Evolutionary conservation across 305 asterid genomes (phyloP).

Genomic region (Fraxinus velutina): DNA sequence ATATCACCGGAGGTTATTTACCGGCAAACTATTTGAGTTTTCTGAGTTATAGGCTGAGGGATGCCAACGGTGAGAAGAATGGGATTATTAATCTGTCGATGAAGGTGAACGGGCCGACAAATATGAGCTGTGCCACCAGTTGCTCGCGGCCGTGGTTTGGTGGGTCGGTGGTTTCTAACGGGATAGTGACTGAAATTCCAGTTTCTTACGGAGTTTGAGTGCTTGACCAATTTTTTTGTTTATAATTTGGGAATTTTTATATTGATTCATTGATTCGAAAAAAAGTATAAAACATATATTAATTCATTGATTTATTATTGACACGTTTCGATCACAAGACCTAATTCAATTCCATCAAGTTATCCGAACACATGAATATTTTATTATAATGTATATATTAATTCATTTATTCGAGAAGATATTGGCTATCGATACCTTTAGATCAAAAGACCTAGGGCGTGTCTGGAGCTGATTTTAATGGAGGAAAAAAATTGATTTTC

Average conservation of each 20-base stretch:
- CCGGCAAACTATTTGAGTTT: slow-evolving; percentile 61
- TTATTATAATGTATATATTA: too few species aligned
- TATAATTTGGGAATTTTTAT: not conserved
- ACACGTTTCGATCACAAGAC: too few species aligned
- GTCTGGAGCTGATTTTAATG: too few species aligned
- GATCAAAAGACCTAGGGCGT: too few species aligned
- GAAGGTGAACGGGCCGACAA: slow-evolving; percentile 35
- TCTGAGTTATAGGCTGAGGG: slow-evolving; percentile 72
- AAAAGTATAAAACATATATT: not conserved
- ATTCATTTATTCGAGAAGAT: too few species aligned
- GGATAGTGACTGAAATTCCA: slow-evolving; percentile 57
- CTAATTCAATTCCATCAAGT: not conserved
- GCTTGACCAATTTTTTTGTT: not conserved
- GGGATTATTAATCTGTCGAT: slow-evolving; percentile 73
- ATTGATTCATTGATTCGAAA: not conserved
- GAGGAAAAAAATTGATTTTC: too few species aligned
- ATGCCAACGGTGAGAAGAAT: slow-evolving; percentile 46
- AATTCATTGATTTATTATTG: not conserved
- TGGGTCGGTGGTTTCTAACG: slow-evolving; percentile 15
- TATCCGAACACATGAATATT: too few species aligned
- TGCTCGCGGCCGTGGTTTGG: slow-evolving; percentile 33
- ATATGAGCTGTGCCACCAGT: slow-evolving; percentile 12
- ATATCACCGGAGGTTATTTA: slow-evolving; percentile 60
- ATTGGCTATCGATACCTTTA: too few species aligned
- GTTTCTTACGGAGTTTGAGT: slow-evolving; percentile 11